Conservation (phyloP, 257 asterid species). For the Gentiana macrophylla region DNA sequence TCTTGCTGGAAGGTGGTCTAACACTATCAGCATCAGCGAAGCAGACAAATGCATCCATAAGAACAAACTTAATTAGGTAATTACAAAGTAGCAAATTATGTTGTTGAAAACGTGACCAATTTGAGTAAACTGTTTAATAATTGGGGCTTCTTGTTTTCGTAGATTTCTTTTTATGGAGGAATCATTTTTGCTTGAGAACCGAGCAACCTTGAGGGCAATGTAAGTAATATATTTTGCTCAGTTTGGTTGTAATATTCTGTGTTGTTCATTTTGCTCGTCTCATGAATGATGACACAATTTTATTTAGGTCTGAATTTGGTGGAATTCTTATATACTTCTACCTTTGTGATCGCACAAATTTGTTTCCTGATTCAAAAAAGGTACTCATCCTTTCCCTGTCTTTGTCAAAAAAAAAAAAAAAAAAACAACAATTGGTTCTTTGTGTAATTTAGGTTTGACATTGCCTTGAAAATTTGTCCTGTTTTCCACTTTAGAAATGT, state of each 20-base stretch:
- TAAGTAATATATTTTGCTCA: conserved; percentile 14
- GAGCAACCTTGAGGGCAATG: conserved; percentile 39
- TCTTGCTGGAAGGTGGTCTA: conserved; percentile 82
- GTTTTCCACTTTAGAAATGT: too few species aligned
- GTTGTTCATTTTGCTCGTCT: conserved; percentile 7
- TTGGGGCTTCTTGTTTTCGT: conserved; percentile 9
- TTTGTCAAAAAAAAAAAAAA: too few species aligned
- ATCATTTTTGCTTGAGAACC: conserved; percentile 39
- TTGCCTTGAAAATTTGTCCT: not conserved
- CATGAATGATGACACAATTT: conserved; percentile 15
- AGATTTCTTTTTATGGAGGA: conserved; percentile 46
- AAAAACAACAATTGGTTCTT: not conserved
- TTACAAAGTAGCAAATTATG: not conserved
- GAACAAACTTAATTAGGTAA: conserved; percentile 70
- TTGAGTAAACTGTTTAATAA: conserved; percentile 15
- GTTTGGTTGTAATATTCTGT: conserved; percentile 1
- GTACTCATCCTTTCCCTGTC: conserved; percentile 20
- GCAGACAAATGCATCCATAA: conserved; percentile 43
- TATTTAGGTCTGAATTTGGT: conserved; percentile 85
- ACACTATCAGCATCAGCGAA: conserved; percentile 59
- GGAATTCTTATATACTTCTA: conserved; percentile 71
- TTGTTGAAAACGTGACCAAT: conserved; percentile 4
- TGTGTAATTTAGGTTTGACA: not conserved
- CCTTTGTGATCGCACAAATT: conserved; percentile 78
- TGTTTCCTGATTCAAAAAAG: conserved; percentile 83